Conservation (phyloP, 257 asterid genomes). For the Lycium ferocissimum region DNA sequence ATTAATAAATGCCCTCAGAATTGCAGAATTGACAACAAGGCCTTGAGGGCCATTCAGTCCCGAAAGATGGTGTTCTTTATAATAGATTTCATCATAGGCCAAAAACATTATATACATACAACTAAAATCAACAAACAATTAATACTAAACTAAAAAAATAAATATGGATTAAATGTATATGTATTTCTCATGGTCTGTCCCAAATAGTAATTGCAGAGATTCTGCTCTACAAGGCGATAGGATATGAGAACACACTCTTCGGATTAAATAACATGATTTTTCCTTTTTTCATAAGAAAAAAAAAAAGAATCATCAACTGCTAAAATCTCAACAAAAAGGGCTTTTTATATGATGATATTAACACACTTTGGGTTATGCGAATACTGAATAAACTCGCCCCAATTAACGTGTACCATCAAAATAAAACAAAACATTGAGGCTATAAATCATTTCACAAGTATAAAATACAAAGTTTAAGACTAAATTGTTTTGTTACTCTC, state of each 20-base stretch:
- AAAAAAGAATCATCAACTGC: background rate
- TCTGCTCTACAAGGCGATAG: constrained; percentile 77
- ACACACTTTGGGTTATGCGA: constrained; percentile 32
- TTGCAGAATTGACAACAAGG: constrained; percentile 71
- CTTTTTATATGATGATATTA: constrained; percentile 35
- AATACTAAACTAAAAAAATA: no score
- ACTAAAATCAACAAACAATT: background rate
- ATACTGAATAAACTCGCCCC: constrained; percentile 35
- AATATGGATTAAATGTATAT: constrained; percentile 22
- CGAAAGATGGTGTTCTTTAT: constrained; percentile 73
- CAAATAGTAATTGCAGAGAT: constrained; percentile 63
- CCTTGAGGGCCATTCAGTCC: constrained; percentile 67
- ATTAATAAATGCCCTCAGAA: constrained; percentile 61
- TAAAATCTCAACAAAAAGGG: constrained; percentile 30
- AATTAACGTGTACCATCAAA: constrained; percentile 12
- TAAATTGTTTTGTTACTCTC: no score
- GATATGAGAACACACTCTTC: constrained; percentile 65
- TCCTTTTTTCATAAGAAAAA: background rate
- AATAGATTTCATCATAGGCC: constrained; percentile 54
- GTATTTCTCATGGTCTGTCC: constrained; percentile 79
- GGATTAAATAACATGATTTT: background rate
- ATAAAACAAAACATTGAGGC: no score
- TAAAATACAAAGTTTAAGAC: no score
- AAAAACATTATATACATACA: background rate
- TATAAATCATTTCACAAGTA: no score